These are phyloP conservation scores for Lactuca saligna DNA, from an alignment of 129 eudicot genomes.

Conservation along the genomic window DNA sequence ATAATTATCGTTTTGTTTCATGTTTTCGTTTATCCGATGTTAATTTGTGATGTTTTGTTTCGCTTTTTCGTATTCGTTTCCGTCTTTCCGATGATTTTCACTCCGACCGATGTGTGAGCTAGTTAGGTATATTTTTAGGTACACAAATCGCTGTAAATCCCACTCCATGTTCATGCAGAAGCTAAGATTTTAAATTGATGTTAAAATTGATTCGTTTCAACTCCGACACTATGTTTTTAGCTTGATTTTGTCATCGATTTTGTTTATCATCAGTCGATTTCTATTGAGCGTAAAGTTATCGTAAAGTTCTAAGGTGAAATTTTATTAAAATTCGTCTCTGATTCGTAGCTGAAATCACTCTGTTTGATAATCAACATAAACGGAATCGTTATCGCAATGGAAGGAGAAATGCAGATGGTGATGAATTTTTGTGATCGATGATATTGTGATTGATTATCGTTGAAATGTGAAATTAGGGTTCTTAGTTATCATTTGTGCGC, in stretches of 20 bases:
- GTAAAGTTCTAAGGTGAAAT: background rate
- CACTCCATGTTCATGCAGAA: background rate
- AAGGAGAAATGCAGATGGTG: background rate
- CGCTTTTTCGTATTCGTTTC: background rate
- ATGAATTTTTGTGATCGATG: too few relatives aligned
- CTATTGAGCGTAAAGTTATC: background rate
- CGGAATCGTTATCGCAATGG: background rate
- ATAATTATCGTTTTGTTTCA: slow-evolving; percentile 1
- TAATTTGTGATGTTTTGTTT: slow-evolving; percentile 2
- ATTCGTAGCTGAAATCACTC: slow-evolving; percentile 10
- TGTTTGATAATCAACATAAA: background rate
- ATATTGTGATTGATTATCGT: slow-evolving; percentile 3
- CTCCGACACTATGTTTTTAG: background rate
- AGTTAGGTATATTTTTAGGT: background rate
- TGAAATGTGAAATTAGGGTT: slow-evolving; percentile 33
- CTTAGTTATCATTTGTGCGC: background rate
- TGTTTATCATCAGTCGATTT: background rate
- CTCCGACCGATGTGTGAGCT: background rate
- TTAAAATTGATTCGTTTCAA: background rate
- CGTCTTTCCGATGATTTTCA: background rate
- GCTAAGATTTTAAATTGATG: background rate
- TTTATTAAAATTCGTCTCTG: background rate
- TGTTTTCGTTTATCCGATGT: slow-evolving; percentile 1
- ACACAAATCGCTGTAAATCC: background rate
- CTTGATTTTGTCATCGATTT: background rate